A percentile compares a stretch with the other conserved stretches of the same genome.
Conservation (phyloP, 129 eudicot genomes). For the Logfia minima region DNA sequence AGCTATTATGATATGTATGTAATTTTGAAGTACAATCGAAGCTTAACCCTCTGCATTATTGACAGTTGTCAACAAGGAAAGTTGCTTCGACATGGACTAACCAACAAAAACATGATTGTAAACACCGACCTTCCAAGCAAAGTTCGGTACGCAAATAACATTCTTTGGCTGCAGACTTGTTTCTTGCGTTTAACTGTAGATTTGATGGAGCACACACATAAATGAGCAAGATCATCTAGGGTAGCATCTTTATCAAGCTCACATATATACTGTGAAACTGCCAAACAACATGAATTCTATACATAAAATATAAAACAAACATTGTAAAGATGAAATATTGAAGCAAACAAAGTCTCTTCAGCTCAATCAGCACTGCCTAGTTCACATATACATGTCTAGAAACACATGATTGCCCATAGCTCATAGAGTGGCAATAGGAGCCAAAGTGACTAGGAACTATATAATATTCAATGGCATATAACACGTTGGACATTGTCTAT, state of each 20-base stretch:
- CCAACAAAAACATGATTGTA: constrained; percentile 7
- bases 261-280: background rate
- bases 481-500: background rate
- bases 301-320: background rate
- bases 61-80: constrained; percentile 17
- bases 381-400: constrained; percentile 16
- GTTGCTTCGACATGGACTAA: constrained; percentile 22
- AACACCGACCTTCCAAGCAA: constrained; percentile 80
- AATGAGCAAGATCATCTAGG: constrained; percentile 16
- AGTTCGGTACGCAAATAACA: constrained; percentile 76
- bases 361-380: constrained; percentile 16
- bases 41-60: background rate
- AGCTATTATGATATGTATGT: background rate
- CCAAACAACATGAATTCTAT: constrained; percentile 7
- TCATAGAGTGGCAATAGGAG: constrained; percentile 4
- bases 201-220: constrained; percentile 11
- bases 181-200: constrained; percentile 84
- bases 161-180: constrained; percentile 98
- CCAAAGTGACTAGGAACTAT: background rate
- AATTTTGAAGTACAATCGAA: background rate
- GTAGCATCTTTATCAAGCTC: constrained; percentile 23
- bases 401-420: constrained; percentile 10
- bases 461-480: constrained; percentile 13
- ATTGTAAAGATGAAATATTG: constrained; percentile 6
- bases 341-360: constrained; percentile 7